These are phyloP conservation scores for Wilcoxina mikolae DNA, from an alignment of 495 filamentous ascomycete genomes.

Conservation along the genomic window DNA sequence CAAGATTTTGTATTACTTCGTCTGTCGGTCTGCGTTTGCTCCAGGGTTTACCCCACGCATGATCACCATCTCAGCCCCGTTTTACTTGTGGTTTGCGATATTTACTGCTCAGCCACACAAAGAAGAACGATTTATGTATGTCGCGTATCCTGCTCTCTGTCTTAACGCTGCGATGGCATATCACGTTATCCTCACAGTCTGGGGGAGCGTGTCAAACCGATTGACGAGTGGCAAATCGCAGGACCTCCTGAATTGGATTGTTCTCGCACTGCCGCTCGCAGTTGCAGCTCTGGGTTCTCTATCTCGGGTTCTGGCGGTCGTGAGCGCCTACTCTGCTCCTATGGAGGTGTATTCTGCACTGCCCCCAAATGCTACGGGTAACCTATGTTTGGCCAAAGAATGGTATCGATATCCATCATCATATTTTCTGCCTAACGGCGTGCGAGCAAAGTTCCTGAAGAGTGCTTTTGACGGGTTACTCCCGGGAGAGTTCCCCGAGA, in stretches of 20 bases:
- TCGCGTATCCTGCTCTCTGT: conserved; percentile 81
- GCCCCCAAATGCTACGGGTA: conserved; percentile 39
- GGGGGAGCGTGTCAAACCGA: conserved; percentile 41
- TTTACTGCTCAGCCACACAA: conserved; percentile 92
- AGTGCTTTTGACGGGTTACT: conserved; percentile 81
- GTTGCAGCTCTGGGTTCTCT: conserved; percentile 50
- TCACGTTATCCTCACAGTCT: conserved; percentile 56
- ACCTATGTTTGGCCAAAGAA: conserved; percentile 85
- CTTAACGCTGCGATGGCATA: conserved; percentile 78
- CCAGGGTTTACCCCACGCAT: conserved; percentile 11
- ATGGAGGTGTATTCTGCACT: conserved; percentile 53
- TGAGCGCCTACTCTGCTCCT: conserved; percentile 74
- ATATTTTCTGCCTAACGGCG: conserved; percentile 66
- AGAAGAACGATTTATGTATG: conserved; percentile 98
- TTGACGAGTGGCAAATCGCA: conserved; percentile 33
- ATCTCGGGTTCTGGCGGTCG: conserved; percentile 62
- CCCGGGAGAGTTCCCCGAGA: conserved; percentile 61
- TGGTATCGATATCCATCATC: conserved; percentile 97
- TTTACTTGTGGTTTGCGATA: conserved; percentile 88
- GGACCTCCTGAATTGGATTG: conserved; percentile 45
- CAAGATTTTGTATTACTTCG: conserved; percentile 8
- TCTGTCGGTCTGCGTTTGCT: background rate
- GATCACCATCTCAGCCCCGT: conserved; percentile 54
- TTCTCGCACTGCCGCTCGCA: conserved; percentile 30
- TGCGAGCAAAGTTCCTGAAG: conserved; percentile 73